phyloP scores from a whole-genome alignment of 2,329 filamentous ascomycete genomes.

The Apiospora aurea region DNA sequence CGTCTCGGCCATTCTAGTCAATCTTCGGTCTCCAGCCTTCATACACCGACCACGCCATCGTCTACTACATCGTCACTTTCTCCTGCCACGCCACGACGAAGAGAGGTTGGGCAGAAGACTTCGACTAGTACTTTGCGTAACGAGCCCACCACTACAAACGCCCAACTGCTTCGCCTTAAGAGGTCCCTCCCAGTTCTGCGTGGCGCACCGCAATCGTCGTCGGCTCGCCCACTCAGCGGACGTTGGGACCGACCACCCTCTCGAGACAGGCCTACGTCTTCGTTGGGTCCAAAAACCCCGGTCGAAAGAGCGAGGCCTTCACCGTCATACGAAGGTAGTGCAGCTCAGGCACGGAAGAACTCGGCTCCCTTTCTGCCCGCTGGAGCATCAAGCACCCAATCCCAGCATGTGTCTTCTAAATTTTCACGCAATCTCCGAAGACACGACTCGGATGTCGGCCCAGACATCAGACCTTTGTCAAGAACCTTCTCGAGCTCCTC shows the following conservation, averaged over 20 bases:
- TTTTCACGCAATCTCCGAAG: constrained; percentile 75
- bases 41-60: constrained; percentile 61
- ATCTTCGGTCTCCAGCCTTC: constrained; percentile 70
- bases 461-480: constrained; percentile 64
- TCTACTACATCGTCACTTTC: constrained; percentile 60
- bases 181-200: constrained; percentile 69
- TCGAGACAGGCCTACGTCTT: constrained; percentile 61
- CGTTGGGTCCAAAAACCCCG: constrained; percentile 73
- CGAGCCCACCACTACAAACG: constrained; percentile 70
- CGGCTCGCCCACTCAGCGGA: constrained; percentile 54
- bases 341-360: constrained; percentile 62
- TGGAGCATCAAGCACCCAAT: constrained; percentile 74
- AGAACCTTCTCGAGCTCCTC: constrained; percentile 64
- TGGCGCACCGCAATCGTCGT: constrained; percentile 54
- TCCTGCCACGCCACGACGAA: constrained; percentile 66
- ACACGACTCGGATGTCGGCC: constrained; percentile 78
- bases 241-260: constrained; percentile 67
- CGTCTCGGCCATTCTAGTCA: constrained; percentile 72
- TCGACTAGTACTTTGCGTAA: constrained; percentile 61
- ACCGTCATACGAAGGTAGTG: constrained; percentile 57
- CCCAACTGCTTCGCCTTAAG: constrained; percentile 70
- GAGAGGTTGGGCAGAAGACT: constrained; percentile 63
- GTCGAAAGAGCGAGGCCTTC: constrained; percentile 64
- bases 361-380: constrained; percentile 81
- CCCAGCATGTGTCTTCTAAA: constrained; percentile 80